These are phyloP conservation scores for Suillus luteus DNA, from an alignment of 768 basidiomycete species.

Conservation along the genomic window DNA sequence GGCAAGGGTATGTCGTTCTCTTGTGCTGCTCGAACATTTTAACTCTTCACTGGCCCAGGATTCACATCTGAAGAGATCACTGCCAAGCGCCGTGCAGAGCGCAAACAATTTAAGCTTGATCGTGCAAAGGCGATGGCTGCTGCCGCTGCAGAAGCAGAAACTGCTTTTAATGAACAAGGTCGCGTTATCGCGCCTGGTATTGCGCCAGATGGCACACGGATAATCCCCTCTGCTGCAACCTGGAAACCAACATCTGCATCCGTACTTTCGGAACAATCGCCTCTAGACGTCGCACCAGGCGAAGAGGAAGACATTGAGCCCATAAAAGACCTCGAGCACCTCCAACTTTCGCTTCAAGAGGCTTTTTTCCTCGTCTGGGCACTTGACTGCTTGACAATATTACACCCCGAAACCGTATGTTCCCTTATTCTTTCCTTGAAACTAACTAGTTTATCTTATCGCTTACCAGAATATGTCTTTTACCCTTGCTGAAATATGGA, in stretches of 20 bases:
- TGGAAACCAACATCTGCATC: conserved; percentile 58
- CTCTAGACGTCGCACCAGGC: conserved; percentile 35
- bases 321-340: conserved; percentile 79
- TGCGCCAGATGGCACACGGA: conserved; percentile 45
- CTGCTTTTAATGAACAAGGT: conserved; percentile 69
- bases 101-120: conserved; percentile 91
- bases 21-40: neutral
- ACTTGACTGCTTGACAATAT: conserved; percentile 76
- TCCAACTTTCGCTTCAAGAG: conserved; percentile 87
- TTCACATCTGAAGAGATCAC: conserved; percentile 91
- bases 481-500: conserved; percentile 61
- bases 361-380: conserved; percentile 88
- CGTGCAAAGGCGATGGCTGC: conserved; percentile 86
- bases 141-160: conserved; percentile 79
- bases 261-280: conserved; percentile 18
- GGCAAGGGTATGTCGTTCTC: conserved; percentile 51
- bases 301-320: conserved; percentile 50
- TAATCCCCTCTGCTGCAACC: conserved; percentile 78
- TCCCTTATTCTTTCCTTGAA: conserved; percentile 14
- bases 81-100: conserved; percentile 82
- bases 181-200: conserved; percentile 61
- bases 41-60: conserved; percentile 39
- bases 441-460: conserved; percentile 3
- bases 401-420: conserved; percentile 66
- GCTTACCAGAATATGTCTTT: conserved; percentile 51